Evolutionary conservation across 2,329 filamentous ascomycete genomes (phyloP).

Genomic region (Fusarium sp.): DNA sequence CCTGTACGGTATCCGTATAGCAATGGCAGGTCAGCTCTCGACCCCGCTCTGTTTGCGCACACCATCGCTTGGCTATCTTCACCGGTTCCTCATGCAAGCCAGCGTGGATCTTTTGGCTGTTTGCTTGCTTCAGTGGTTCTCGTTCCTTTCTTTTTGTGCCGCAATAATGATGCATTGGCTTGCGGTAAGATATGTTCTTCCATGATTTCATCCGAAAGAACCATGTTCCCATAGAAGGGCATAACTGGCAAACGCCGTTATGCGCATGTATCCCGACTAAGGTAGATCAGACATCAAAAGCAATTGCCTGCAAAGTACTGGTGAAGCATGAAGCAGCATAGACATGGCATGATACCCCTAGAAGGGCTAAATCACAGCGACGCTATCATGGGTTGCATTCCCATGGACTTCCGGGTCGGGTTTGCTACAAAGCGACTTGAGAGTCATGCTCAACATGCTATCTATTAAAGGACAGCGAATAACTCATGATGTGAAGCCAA

Average conservation of each 20-base stretch:
- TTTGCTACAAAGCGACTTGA: conserved; percentile 17
- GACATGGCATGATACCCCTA: conserved; percentile 24
- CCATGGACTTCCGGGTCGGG: conserved; percentile 9
- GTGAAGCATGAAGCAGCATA: conserved; percentile 12
- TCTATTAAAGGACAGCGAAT: conserved; percentile 1
- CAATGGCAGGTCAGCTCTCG: conserved; percentile 40
- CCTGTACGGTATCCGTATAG: conserved; percentile 36
- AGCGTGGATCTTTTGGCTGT: conserved; percentile 31
- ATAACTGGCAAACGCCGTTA: conserved; percentile 20
- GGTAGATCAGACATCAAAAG: conserved; percentile 15
- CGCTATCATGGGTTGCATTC: conserved; percentile 17
- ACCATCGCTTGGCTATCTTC: conserved; percentile 27
- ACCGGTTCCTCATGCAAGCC: conserved; percentile 37
- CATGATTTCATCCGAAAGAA: background rate
- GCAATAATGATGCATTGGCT: conserved; percentile 4
- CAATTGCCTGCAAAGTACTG: conserved; percentile 13
- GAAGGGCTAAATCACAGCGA: conserved; percentile 17
- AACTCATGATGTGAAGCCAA: conserved; percentile 4
- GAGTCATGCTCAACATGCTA: conserved; percentile 1
- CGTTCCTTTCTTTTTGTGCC: conserved; percentile 22
- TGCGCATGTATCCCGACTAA: conserved; percentile 39
- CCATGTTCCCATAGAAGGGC: conserved; percentile 9
- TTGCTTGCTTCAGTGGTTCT: conserved; percentile 1
- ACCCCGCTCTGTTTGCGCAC: conserved; percentile 38
- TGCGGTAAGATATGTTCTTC: conserved; percentile 1